Conservation (phyloP, 352 stramenopile species). For the Globisporangium nunn region DNA sequence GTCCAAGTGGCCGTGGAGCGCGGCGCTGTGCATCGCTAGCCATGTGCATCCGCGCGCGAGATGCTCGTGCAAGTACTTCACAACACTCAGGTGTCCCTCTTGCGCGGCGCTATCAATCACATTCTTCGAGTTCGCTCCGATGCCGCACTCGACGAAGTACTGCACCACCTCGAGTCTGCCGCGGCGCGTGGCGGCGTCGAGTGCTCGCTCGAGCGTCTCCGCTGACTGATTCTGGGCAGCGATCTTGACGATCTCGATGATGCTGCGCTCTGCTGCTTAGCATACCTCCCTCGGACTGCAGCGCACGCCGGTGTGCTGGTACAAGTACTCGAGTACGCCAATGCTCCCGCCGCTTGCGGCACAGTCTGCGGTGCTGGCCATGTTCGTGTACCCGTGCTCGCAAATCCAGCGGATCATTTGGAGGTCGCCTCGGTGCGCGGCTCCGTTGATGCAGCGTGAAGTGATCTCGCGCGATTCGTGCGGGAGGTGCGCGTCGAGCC, state of each 20-base stretch:
- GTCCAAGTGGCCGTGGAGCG: background rate
- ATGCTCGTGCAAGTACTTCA: background rate
- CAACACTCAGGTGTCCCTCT: background rate
- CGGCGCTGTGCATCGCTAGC: background rate
- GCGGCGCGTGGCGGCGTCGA: background rate
- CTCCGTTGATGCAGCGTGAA: background rate
- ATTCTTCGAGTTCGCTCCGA: background rate
- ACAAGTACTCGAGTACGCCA: background rate
- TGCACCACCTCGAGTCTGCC: background rate
- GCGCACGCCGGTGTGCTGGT: background rate
- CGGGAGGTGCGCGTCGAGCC: slow-evolving; percentile 2
- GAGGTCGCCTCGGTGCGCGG: background rate
- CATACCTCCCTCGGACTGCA: background rate
- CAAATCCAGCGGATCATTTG: background rate
- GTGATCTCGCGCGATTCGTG: background rate
- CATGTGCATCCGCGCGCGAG: background rate
- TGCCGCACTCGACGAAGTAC: background rate
- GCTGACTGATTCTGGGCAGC: background rate
- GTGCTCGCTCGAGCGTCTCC: background rate
- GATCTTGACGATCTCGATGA: background rate
- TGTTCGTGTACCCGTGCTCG: background rate
- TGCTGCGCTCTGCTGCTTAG: background rate
- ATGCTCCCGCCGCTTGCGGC: background rate
- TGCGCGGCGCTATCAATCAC: background rate
- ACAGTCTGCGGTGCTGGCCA: background rate